These are phyloP conservation scores for Limonium bicolor DNA, from an alignment of 148 eudicot species.

Conservation along the genomic window DNA sequence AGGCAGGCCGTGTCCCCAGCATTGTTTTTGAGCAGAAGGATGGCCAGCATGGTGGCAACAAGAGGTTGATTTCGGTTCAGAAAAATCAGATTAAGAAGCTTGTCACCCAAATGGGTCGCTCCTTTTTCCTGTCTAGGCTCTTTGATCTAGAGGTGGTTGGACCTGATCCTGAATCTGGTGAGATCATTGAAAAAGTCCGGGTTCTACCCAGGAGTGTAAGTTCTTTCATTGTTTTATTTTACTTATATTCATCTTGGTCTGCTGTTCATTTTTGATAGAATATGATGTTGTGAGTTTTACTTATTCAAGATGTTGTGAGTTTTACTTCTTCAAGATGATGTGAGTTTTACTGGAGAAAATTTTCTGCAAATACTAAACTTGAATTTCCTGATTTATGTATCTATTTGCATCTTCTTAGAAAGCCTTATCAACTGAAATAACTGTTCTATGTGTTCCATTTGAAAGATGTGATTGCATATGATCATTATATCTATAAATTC, in stretches of 20 bases:
- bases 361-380: too few relatives aligned
- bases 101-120: conserved; percentile 35
- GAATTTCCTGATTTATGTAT: too few relatives aligned
- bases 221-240: not conserved
- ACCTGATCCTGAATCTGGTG: conserved; percentile 30
- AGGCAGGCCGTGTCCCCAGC: conserved; percentile 63
- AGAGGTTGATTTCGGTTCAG: conserved; percentile 64
- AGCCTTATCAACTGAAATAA: too few relatives aligned
- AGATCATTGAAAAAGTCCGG: conserved; percentile 53
- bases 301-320: too few relatives aligned
- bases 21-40: conserved; percentile 87
- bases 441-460: too few relatives aligned
- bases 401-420: too few relatives aligned
- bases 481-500: not conserved
- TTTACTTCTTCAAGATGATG: too few relatives aligned
- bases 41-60: conserved; percentile 89
- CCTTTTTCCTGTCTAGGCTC: conserved; percentile 52
- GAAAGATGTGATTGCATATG: too few relatives aligned
- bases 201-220: conserved; percentile 64
- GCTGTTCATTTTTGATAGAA: too few relatives aligned
- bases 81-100: conserved; percentile 78
- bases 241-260: not conserved
- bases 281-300: too few relatives aligned
- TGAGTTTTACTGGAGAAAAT: too few relatives aligned
- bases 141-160: conserved; percentile 68